Percentiles rank a stretch among this genome's conserved stretches.
These are phyloP conservation scores for Fusarium temperatum DNA, from an alignment of 2,329 filamentous ascomycete genomes.

Conservation along the genomic window DNA sequence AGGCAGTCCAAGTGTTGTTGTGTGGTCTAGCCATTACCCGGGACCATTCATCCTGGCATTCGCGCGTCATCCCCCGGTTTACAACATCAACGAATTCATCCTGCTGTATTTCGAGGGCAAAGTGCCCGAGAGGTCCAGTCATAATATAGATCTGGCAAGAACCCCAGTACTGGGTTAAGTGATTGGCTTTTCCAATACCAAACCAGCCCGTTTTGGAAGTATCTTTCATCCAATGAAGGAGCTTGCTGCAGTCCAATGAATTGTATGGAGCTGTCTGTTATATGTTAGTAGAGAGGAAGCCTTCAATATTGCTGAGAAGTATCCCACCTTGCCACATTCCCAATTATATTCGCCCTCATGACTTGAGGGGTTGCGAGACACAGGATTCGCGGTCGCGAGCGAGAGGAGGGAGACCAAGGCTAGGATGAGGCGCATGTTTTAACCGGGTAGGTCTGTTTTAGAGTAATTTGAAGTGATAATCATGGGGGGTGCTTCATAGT, in stretches of 20 bases:
- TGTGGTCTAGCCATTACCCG: neutral
- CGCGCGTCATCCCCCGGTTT: neutral
- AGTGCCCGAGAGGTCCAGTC: neutral
- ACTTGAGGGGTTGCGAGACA: neutral
- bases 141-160: neutral
- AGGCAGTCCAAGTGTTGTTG: conserved; percentile 10
- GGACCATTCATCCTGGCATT: neutral
- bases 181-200: neutral
- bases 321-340: conserved; percentile 3
- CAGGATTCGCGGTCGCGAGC: neutral
- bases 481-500: neutral
- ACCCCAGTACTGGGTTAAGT: neutral
- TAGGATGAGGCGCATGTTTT: neutral
- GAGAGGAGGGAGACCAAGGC: neutral
- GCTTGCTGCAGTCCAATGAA: neutral
- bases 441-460: neutral
- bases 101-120: neutral
- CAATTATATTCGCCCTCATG: neutral
- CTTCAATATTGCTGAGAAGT: too few species aligned
- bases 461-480: neutral
- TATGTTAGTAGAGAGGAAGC: neutral
- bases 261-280: neutral
- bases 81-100: neutral
- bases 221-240: neutral
- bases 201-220: neutral